These are phyloP conservation scores for Pogostemon cablin DNA, from an alignment of 257 asterid species.

Conservation along the genomic window DNA sequence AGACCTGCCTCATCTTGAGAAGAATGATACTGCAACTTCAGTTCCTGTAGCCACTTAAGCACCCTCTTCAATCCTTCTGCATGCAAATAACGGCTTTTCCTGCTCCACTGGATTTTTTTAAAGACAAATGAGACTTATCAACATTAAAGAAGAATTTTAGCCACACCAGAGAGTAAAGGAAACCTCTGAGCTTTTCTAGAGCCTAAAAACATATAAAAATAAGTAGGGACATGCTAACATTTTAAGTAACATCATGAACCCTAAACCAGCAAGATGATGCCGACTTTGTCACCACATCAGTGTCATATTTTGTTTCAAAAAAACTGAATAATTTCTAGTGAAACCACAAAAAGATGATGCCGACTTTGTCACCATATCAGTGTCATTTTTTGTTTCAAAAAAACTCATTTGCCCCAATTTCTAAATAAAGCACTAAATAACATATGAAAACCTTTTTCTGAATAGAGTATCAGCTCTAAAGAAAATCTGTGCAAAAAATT, in stretches of 20 bases:
- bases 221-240: background rate
- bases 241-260: background rate
- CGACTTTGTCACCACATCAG: background rate
- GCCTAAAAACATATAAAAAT: background rate
- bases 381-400: too few relatives aligned
- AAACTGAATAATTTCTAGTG: background rate
- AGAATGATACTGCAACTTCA: slow-evolving; percentile 50
- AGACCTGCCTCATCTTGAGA: slow-evolving; percentile 66
- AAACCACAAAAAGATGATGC: slow-evolving; percentile 6
- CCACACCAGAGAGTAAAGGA: slow-evolving; percentile 8
- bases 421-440: background rate
- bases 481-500: slow-evolving; percentile 26
- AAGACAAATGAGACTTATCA: slow-evolving; percentile 17
- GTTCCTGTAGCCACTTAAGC: slow-evolving; percentile 68
- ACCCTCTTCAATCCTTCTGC: slow-evolving; percentile 83
- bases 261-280: background rate
- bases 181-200: background rate
- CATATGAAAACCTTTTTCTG: background rate
- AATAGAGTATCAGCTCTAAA: slow-evolving; percentile 8
- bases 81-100: slow-evolving; percentile 82
- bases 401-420: background rate
- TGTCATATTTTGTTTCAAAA: too few relatives aligned
- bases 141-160: slow-evolving; percentile 9
- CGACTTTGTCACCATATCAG: background rate
- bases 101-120: slow-evolving; percentile 71